Base-by-base conservation (phyloP, 192 early-diverging fungal genomes). In the Podochytrium sp. region DNA sequence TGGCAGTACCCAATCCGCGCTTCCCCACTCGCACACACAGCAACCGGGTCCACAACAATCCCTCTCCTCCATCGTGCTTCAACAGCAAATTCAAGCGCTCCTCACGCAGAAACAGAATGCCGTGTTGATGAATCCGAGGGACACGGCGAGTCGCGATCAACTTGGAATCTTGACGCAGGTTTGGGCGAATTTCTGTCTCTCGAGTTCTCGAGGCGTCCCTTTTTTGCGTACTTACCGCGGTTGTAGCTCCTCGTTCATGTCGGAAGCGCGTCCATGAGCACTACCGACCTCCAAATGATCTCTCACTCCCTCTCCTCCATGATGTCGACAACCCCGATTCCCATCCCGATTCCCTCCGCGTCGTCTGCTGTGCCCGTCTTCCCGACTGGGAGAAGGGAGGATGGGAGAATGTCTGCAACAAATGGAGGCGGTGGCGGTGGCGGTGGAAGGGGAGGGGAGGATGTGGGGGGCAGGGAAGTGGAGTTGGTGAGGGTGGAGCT, bases 21-120 rank as follows among this genome's bases (percentile, higher is more conserved):
- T 55, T 23, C 23, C 30, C 10, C 25, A 55, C 12, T 25, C 30
- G 16, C 7, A 55, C 52, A 55, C 52, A 20, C 52, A 7, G 43
- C 43, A 47, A 47, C 43, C 43, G 7, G 43, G 43, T 12, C 20
- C 52, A 23, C 7, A 23, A 25, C 38, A 38, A 61, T 42, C 68
- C 1, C 12, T 71, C 20, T 32, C 65, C 2, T 49, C 41, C 1
- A 65, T 65, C 23, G 43, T 71, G 43, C n/a, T 83, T 2, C 78
- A 78, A 49, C 83, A 81, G 41, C 79, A 82, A 52, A 75, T 80
- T n/a, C 62, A 79, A n/a, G 55, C 56, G 2, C 47, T 83, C 25
- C 64, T 84, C 20, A 49, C 74, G n/a, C 75, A 78, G 38, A 83
- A 80, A 78, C 67, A 80, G 40, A 43, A 76, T 12, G 35, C 80